Evolutionary conservation across 768 basidiomycete species (phyloP).

Genomic region (Hericium rajendrae): DNA sequence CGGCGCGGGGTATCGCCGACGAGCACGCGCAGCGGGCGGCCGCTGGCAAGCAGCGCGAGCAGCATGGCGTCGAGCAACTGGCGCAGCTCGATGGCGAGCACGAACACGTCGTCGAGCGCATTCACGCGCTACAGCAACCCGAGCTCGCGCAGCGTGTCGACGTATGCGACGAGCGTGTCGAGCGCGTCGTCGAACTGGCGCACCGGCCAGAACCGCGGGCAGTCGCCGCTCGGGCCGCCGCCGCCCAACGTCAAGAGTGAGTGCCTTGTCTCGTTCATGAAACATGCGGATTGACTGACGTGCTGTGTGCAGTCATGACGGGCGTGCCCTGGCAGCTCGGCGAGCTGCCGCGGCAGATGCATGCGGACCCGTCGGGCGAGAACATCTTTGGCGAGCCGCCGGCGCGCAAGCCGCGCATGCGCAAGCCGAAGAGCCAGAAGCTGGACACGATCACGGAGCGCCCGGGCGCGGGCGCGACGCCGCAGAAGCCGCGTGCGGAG

Average conservation of each 20-base stretch:
- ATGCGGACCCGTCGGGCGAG: conserved; percentile 51
- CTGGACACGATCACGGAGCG: conserved; percentile 75
- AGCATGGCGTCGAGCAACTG: conserved; percentile 63
- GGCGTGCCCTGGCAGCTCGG: conserved; percentile 71
- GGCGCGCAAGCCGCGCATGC: conserved; percentile 50
- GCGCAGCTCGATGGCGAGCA: conserved; percentile 70
- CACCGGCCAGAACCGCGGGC: conserved; percentile 19
- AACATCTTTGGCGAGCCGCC: conserved; percentile 44
- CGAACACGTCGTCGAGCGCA: conserved; percentile 56
- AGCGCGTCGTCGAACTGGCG: conserved; percentile 76
- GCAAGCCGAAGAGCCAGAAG: conserved; percentile 51
- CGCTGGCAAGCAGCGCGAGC: conserved; percentile 47
- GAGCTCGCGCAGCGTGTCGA: conserved; percentile 63
- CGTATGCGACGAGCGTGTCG: conserved; percentile 73
- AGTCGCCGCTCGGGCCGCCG: conserved; percentile 2
- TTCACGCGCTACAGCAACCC: conserved; percentile 74
- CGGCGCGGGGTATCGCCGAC: conserved; percentile 36
- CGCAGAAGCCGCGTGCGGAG: conserved; percentile 36
- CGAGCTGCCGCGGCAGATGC: conserved; percentile 57
- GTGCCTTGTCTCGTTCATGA: conserved; percentile 21
- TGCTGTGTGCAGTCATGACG: conserved; percentile 44
- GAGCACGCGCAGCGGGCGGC: conserved; percentile 45
- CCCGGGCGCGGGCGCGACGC: conserved; percentile 27
- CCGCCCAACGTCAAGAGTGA: conserved; percentile 71
- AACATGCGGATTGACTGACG: conserved; percentile 2